Percentiles rank a stretch among this genome's conserved stretches.
Evolutionary conservation across 176 grass and related monocot species (phyloP).

Genomic region (Eremochloa ophiuroides): DNA sequence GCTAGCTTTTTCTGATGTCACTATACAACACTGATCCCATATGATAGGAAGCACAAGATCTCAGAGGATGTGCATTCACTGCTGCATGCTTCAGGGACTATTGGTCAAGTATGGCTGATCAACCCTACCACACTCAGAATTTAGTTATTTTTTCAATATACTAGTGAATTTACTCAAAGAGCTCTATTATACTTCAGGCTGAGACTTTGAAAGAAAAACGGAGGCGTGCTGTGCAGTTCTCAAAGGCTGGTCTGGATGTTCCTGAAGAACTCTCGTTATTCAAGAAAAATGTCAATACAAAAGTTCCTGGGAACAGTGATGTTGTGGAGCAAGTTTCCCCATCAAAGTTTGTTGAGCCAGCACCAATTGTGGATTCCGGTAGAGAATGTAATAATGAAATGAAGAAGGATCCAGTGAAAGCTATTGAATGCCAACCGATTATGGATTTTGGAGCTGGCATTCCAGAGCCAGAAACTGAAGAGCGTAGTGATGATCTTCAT

Average conservation of each 20-base stretch:
- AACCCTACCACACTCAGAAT: neutral
- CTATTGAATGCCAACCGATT: neutral
- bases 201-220: conserved; percentile 88
- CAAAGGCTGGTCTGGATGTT: conserved; percentile 73
- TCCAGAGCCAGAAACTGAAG: conserved; percentile 11
- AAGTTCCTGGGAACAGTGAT: conserved; percentile 33
- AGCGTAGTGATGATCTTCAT: conserved; percentile 15
- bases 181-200: conserved; percentile 39
- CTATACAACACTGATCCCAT: conserved; percentile 5
- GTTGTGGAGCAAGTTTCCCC: neutral
- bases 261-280: conserved; percentile 65
- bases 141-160: no score
- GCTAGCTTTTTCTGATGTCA: neutral
- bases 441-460: conserved; percentile 21
- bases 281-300: conserved; percentile 30
- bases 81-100: conserved; percentile 84
- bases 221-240: conserved; percentile 60
- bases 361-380: conserved; percentile 8
- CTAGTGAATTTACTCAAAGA: neutral
- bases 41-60: conserved; percentile 75
- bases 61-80: conserved; percentile 60
- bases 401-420: conserved; percentile 13
- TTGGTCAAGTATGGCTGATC: conserved; percentile 61
- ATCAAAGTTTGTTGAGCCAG: conserved; percentile 6
- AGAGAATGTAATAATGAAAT: neutral